Evolutionary conservation across 176 grass and related monocot species (phyloP), one percentile per base, ranked within the genome.

Genomic region (Paspalum vaginatum): DNA sequence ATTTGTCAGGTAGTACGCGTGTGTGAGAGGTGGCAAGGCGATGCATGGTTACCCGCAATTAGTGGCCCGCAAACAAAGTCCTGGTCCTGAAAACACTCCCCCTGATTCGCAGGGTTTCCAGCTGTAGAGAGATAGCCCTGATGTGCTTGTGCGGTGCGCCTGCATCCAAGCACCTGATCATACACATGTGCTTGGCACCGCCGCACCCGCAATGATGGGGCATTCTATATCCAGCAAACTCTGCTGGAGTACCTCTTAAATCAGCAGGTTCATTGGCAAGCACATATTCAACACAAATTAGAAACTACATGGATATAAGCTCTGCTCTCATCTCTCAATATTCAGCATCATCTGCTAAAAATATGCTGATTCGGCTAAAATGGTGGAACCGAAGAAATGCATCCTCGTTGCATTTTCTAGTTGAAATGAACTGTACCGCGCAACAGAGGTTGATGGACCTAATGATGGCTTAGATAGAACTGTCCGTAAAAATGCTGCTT

Each of bases 21-120:
- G 53, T 42, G 75, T 54, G 67, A 79, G 67, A 79, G 42, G 32
- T 51, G 44, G 27, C 44, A 11, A 45, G 75, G 44, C 38, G 11
- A 49, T 54, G 83, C 56, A n/a, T n/a, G n/a, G n/a, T 78, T 15
- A 45, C 6, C 66, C 66, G 58, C 77, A 80, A 80, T 58, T 25
- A 58, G 57, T 74, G 84, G 59, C 12, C 16, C 17, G 25, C 50
- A 2, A 80, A 41, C 77, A 66, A 73, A 85, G 72, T 1, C 12
- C 53, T 78, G 72, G 53, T 60, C 26, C 75, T 79, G 47, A 32
- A 38, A 37, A 71, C 26, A 42, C 20, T 18, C 54, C 64, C 64
- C 64, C 53, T 61, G n/a, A 45, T 4, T 55, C 44, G 46, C 51
- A 37, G 53, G 41, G 2, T 41, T 78, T 69, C 62, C 81, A 75